Percentiles rank a stretch among this genome's conserved stretches.
phyloP scores from a whole-genome alignment of 108 stramenopile genomes.

The Nitzschia putrida region DNA sequence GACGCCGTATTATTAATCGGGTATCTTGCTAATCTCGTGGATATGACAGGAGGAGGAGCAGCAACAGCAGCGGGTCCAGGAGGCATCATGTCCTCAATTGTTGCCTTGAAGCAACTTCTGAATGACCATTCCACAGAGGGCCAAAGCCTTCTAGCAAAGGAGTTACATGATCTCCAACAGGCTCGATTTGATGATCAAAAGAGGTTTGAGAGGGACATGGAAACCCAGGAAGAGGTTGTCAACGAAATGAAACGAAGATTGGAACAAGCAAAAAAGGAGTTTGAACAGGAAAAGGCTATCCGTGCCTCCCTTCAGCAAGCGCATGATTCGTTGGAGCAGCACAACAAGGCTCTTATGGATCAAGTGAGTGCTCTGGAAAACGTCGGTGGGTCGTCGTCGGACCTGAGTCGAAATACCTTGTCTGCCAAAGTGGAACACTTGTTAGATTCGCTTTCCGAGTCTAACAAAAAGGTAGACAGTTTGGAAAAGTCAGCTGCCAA shows the following conservation, averaged over 20 bases:
- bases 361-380: slow-evolving; percentile 6
- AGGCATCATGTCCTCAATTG: slow-evolving; percentile 18
- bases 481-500: too few relatives aligned
- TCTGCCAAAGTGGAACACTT: too few relatives aligned
- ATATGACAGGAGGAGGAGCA: too few relatives aligned
- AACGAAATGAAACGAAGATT: slow-evolving; percentile 11
- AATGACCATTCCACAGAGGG: neutral
- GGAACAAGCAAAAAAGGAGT: slow-evolving; percentile 20
- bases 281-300: slow-evolving; percentile 21
- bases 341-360: slow-evolving; percentile 16
- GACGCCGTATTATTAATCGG: too few relatives aligned
- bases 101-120: slow-evolving; percentile 10
- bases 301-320: slow-evolving; percentile 8
- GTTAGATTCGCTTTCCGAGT: too few relatives aligned
- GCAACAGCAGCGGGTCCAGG: neutral
- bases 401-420: too few relatives aligned
- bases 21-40: too few relatives aligned
- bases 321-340: slow-evolving; percentile 10
- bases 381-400: neutral
- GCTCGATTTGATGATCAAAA: slow-evolving; percentile 8
- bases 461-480: too few relatives aligned
- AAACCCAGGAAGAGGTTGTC: slow-evolving; percentile 3
- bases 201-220: slow-evolving; percentile 4
- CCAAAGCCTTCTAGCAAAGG: neutral
- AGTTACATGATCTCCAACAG: slow-evolving; percentile 11